These are phyloP conservation scores for Chlorella sorokiniana DNA, from an alignment of 139 green algal genomes.

Conservation along the genomic window DNA sequence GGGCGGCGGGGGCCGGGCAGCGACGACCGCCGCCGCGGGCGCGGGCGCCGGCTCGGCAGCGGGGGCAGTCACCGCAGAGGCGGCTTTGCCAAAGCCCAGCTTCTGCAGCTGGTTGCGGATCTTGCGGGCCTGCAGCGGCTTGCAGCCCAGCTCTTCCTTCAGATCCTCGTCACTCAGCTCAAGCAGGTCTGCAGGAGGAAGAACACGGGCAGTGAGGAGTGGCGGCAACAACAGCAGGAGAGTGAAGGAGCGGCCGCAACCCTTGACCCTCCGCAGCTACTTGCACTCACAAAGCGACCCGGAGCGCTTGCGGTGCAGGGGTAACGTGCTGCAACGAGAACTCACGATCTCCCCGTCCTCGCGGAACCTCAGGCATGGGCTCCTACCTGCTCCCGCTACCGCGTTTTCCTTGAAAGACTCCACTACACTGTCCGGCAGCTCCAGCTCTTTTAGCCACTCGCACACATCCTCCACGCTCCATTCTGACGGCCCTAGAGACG, in stretches of 20 bases:
- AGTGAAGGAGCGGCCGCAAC: too few relatives aligned
- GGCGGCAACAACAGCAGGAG: not conserved
- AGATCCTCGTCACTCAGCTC: slow-evolving; percentile 8
- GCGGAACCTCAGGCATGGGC: not conserved
- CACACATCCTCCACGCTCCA: slow-evolving; percentile 9
- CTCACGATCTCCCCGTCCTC: not conserved
- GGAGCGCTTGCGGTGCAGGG: too few relatives aligned
- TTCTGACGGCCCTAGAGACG: not conserved
- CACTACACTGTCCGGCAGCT: not conserved
- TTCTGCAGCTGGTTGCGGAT: not conserved
- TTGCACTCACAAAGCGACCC: too few relatives aligned
- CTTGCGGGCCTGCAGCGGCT: slow-evolving; percentile 19
- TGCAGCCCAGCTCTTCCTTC: slow-evolving; percentile 20
- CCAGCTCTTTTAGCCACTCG: not conserved
- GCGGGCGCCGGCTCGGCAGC: not conserved
- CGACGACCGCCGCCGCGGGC: not conserved
- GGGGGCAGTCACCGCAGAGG: not conserved
- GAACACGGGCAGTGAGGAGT: not conserved
- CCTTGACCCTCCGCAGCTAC: too few relatives aligned
- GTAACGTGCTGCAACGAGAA: not conserved
- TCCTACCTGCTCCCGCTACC: not conserved
- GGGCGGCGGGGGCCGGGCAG: not conserved
- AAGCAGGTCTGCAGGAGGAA: not conserved
- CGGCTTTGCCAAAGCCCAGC: not conserved
- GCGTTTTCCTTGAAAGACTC: slow-evolving; percentile 2